Conservation (phyloP, 2,329 filamentous ascomycete genomes). For the Metarhizium sp. region DNA sequence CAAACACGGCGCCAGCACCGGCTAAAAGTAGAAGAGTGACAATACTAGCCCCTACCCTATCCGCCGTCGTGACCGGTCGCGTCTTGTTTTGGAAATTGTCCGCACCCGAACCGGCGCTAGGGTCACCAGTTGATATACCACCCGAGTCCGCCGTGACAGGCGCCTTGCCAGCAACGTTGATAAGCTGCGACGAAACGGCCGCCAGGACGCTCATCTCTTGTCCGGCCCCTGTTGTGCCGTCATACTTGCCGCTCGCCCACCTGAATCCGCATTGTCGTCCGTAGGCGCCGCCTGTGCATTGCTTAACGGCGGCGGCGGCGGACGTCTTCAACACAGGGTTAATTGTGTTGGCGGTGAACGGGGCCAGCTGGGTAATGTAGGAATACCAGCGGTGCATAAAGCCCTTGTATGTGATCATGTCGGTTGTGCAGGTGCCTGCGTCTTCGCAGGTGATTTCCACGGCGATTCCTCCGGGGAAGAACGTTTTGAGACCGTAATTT, state of each 20-base stretch:
- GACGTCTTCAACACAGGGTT: slow-evolving; percentile 41
- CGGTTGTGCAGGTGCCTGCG: slow-evolving; percentile 46
- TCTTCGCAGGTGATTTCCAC: slow-evolving; percentile 52
- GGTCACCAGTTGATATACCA: slow-evolving; percentile 23
- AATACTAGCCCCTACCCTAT: slow-evolving; percentile 38
- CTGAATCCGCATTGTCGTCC: slow-evolving; percentile 43
- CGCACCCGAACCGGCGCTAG: slow-evolving; percentile 29
- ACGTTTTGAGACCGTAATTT: slow-evolving; percentile 28
- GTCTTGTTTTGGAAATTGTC: slow-evolving; percentile 23
- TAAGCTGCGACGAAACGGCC: slow-evolving; percentile 44
- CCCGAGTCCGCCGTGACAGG: too few relatives aligned
- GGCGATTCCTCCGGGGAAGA: slow-evolving; percentile 48
- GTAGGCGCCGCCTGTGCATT: slow-evolving; percentile 41
- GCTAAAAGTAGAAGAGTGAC: slow-evolving; percentile 34
- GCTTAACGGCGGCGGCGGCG: slow-evolving; percentile 42
- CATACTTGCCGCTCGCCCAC: slow-evolving; percentile 42
- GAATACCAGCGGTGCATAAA: slow-evolving; percentile 49
- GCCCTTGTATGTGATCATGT: slow-evolving; percentile 56
- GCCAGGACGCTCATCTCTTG: slow-evolving; percentile 52
- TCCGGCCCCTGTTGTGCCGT: slow-evolving; percentile 46
- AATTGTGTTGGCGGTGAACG: slow-evolving; percentile 39
- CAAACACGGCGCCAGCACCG: slow-evolving; percentile 29
- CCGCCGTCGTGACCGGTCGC: slow-evolving; percentile 30
- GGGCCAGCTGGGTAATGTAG: slow-evolving; percentile 42
- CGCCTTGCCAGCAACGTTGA: slow-evolving; percentile 25